Conservation (phyloP, 1,284 basidiomycete species). For the Phenoliferia sp. region DNA sequence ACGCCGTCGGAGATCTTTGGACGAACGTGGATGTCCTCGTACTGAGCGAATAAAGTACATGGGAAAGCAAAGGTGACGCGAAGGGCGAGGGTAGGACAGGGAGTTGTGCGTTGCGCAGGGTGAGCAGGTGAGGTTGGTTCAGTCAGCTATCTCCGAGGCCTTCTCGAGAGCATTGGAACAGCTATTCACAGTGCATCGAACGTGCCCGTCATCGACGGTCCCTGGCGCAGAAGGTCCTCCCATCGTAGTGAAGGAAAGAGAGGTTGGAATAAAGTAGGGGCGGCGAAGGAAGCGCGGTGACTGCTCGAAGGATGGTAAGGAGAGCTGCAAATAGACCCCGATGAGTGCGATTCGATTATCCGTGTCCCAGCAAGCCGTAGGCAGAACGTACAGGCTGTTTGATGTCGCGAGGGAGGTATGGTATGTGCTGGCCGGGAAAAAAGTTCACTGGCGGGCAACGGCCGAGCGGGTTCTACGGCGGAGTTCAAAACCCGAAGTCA, state of each 20-base stretch:
- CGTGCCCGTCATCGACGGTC: not conserved
- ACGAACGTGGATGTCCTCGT: slow-evolving; percentile 1
- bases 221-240: not conserved
- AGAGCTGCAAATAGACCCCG: too few relatives aligned
- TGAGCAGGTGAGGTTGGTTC: not conserved
- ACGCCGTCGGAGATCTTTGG: not conserved
- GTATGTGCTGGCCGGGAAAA: too few relatives aligned
- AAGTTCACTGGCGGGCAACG: too few relatives aligned
- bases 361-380: too few relatives aligned
- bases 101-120: not conserved
- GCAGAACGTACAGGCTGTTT: too few relatives aligned
- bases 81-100: not conserved
- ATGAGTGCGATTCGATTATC: too few relatives aligned
- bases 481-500: too few relatives aligned
- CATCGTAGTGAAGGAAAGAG: not conserved
- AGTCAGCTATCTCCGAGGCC: not conserved
- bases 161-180: not conserved
- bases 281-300: too few relatives aligned
- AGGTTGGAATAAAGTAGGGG: too few relatives aligned
- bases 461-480: too few relatives aligned
- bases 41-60: not conserved
- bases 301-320: too few relatives aligned
- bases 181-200: not conserved
- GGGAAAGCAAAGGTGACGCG: not conserved
- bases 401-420: too few relatives aligned